Evolutionary conservation across 2,329 filamentous ascomycete genomes (phyloP).

Genomic region (Talaromyces sp.): DNA sequence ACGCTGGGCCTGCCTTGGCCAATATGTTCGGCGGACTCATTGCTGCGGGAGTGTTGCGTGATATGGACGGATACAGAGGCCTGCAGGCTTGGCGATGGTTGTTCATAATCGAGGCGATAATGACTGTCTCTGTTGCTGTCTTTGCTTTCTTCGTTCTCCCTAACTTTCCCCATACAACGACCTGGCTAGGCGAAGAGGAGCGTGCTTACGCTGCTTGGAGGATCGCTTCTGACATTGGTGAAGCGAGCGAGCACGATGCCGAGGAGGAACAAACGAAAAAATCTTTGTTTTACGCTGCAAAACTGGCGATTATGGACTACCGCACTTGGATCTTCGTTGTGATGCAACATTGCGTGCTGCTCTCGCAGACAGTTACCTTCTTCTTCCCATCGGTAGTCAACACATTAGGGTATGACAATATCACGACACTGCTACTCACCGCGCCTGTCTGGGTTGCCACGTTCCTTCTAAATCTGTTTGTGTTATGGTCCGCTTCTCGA

Average conservation of each 20-base stretch:
- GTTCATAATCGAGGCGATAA: conserved; percentile 22
- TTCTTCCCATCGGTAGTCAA: conserved; percentile 40
- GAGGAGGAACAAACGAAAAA: not conserved
- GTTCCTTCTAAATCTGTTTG: not conserved
- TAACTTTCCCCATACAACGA: conserved; percentile 17
- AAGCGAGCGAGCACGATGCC: conserved; percentile 43
- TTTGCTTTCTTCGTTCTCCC: conserved; percentile 15
- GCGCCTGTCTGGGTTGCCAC: conserved; percentile 30
- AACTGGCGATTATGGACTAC: conserved; percentile 9
- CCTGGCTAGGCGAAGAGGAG: conserved; percentile 19
- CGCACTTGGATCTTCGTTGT: conserved; percentile 37
- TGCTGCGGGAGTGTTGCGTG: conserved; percentile 20
- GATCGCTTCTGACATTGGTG: conserved; percentile 63
- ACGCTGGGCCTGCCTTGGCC: conserved; percentile 57
- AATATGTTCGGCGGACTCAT: conserved; percentile 20
- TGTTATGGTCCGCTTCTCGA: conserved; percentile 7
- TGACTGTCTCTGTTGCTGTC: conserved; percentile 18
- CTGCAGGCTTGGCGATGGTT: conserved; percentile 23
- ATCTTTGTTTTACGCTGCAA: not conserved
- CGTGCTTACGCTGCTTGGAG: conserved; percentile 56
- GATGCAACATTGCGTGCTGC: conserved; percentile 42
- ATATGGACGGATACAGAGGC: conserved; percentile 20
- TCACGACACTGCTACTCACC: conserved; percentile 45
- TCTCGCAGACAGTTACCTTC: conserved; percentile 37
- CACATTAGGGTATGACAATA: conserved; percentile 40